Evolutionary conservation across 768 basidiomycete genomes (phyloP), one percentile per base, ranked within the genome.

Genomic region (Dioszegia hungarica): DNA sequence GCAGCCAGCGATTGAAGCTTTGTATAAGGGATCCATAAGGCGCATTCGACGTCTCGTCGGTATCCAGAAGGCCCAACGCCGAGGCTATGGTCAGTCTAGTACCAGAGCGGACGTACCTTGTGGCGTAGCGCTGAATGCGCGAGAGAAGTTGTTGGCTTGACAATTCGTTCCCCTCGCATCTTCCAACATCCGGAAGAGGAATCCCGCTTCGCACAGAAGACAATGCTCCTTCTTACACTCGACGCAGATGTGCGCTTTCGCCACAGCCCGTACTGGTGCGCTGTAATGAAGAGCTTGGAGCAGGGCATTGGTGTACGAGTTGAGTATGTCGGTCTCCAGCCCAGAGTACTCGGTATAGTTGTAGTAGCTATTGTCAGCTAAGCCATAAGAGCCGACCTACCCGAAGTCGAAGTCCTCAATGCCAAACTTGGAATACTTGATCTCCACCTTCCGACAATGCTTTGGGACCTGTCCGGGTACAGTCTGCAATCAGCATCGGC

Each of bases 391-490:
- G 17, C 14, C 0, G 12, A 74, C 82, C 54, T 72, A 90, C 92
- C 83, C 94, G 68, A 99, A 99, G 76, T 99, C 95, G 68, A 99
- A 99, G 76, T 99, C 94, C 72, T 97, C 94, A 17, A 98, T 90
- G 3, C 94, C 94, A 68, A 99, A 99, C 69, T 93, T 94, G 36
- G 90, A 93, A 73, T 99, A 99, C 75, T 93, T 90, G 68, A 99
- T 99, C 77, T 97, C 93, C 15, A 95, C 92, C 67, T 86, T 87
- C 56, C 88, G 85, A 74, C 95, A 99, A 59, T 85, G 82, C 54
- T 82, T 83, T 0, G 93, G 90, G 45, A 91, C 82, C 11, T 64
- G 52, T 0, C 67, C 70, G 11, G 56, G 54, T 11, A 47, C 39
- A 5, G 59, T 54, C 47, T 49, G 17, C 28, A 17, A 34, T 52